phyloP scores from a whole-genome alignment of 305 asterid species.

The Caryopteris hybrid region DNA sequence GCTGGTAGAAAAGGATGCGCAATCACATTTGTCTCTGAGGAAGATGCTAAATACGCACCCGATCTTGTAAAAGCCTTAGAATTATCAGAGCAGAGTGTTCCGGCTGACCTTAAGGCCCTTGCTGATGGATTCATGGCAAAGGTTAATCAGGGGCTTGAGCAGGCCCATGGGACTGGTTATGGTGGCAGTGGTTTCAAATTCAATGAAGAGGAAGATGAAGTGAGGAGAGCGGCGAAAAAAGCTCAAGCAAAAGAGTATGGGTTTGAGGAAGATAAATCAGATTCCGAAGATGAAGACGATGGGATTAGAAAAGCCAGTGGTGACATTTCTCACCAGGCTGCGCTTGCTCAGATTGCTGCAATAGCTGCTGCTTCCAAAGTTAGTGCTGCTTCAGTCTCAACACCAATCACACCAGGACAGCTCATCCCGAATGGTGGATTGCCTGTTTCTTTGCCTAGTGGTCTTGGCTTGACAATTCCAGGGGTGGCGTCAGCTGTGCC shows the following conservation, averaged over 20 bases:
- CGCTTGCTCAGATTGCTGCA: conserved; percentile 66
- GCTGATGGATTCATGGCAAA: conserved; percentile 82
- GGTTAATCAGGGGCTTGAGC: conserved; percentile 94
- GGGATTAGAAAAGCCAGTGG: conserved; percentile 83
- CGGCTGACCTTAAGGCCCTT: conserved; percentile 77
- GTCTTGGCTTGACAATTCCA: conserved; percentile 43
- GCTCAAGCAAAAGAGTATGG: conserved; percentile 96
- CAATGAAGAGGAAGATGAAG: conserved; percentile 95
- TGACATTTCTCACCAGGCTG: conserved; percentile 70
- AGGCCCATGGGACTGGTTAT: conserved; percentile 91
- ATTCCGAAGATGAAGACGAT: conserved; percentile 88
- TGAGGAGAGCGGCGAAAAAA: conserved; percentile 87
- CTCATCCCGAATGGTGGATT: conserved; percentile 42
- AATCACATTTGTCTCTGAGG: conserved; percentile 78
- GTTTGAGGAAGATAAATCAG: conserved; percentile 92
- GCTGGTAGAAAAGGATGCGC: conserved; percentile 96
- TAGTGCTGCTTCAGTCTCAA: conserved; percentile 27
- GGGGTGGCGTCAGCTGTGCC: conserved; percentile 34
- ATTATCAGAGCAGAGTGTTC: conserved; percentile 88
- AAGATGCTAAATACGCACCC: conserved; percentile 85
- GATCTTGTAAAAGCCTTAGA: conserved; percentile 91
- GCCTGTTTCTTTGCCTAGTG: conserved; percentile 53
- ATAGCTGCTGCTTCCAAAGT: conserved; percentile 62
- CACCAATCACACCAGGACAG: conserved; percentile 38
- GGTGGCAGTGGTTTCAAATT: conserved; percentile 97